Evolutionary conservation across 2,329 filamentous ascomycete species (phyloP), one percentile per base, ranked within the genome.

Genomic region (Gnomoniopsis sp.): DNA sequence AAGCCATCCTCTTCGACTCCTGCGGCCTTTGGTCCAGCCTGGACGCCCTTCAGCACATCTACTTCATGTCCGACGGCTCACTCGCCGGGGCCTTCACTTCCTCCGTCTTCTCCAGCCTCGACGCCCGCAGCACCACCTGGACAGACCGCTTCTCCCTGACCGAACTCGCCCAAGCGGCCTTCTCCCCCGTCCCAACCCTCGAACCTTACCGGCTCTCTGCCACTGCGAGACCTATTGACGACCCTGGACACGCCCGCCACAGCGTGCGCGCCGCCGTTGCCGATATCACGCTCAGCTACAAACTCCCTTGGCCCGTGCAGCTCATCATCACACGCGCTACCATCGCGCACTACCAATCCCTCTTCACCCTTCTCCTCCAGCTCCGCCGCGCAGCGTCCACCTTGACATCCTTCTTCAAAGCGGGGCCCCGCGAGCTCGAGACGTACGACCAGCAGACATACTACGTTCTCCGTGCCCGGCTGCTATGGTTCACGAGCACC

Each of bases 141-240:
- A 87, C 88, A 62, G 91, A 97, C 70, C 84, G 87, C 21, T 96
- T 93, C 67, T 80, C 89, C 0, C 76, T 97, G 30, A 95, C 89
- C 0, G 90, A 93, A 64, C 74, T 91, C 2, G 87, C 88, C 0
- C 89, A 91, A 59, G 87, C 87, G 57, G 86, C 89, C 0, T 92
- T 91, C 69, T 79, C 84, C 1, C 65, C 73, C 0, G 59, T 17
- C 15, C 17, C 49, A 12, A 74, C 75, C 1, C 72, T 90, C 1
- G 84, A 91, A 56, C 65, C 79, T 2, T 82, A 87, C 51, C 83
- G 84, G 21, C 73, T 96, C 10, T 80, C 84, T 2, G 82, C 90
- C 22, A 80, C 77, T 19, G 80, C 70, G 62, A 63, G 76, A 69
- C 8, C 73, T 74, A 21, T 44, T 38, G 73, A 74, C 33, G 65